Evolutionary conservation across 2,329 filamentous ascomycete genomes (phyloP), one percentile per base, ranked within the genome.

Genomic region (Fusarium austroafricanum): DNA sequence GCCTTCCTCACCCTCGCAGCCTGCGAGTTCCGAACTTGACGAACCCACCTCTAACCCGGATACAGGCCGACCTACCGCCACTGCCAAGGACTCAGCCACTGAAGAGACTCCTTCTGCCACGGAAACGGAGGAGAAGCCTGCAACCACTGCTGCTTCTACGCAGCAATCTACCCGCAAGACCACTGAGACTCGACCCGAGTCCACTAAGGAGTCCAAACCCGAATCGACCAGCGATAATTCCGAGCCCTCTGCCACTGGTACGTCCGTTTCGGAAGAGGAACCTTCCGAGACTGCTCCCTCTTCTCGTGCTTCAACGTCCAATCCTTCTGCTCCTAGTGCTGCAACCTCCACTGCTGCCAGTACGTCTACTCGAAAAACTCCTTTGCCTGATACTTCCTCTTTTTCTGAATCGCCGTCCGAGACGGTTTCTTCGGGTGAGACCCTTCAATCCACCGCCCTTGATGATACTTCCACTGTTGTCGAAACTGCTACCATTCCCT

Each of bases 361-460:
- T 78, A 79, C 74, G 76, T 79, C 74, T 66, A 55, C 45, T 51
- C 67, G 61, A 67, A 61, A 55, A 61, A 72, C 61, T 66, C 77
- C 73, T 72, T 70, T 70, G 68, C 70, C 69, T 68, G 68, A 68
- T 64, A 59, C 68, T 51, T 71, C 75, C 58, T 74, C 72, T 64
- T 56, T 74, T 74, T 61, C 71, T 72, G 60, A 73, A 56, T 72
- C 71, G 38, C 57, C 71, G 65, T 74, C 73, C 44, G 65, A 71
- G 51, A 69, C 71, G 70, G 56, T 55, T 57, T 68, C 69, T 68
- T 62, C 72, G 60, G 68, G 67, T 72, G 70, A 71, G 64, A 73
- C 64, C 50, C 49, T 53, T 52, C 50, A 66, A 47, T 56, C 68
- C 53, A 67, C 63, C 67, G 38, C 62, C 53, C 61, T 61, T 59